These are phyloP conservation scores for Lactarius pseudohatsudake DNA, from an alignment of 768 basidiomycete genomes.

Conservation along the genomic window DNA sequence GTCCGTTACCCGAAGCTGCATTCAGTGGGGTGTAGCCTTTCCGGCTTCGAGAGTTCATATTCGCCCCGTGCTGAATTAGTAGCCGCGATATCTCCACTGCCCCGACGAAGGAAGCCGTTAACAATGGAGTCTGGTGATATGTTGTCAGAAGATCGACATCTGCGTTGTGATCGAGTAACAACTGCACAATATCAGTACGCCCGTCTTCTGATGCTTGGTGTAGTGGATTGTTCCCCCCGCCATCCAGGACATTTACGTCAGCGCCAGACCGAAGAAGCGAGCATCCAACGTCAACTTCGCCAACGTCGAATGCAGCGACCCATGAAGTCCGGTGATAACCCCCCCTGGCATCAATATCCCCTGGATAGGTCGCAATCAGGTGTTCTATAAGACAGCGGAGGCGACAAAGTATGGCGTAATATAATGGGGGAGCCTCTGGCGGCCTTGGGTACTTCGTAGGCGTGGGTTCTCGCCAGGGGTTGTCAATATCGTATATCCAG, in stretches of 20 bases:
- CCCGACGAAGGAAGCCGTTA: too few relatives aligned
- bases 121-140: too few relatives aligned
- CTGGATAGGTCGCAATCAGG: neutral
- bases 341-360: neutral
- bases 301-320: neutral
- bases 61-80: too few relatives aligned
- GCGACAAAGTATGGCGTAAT: neutral
- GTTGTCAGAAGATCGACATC: neutral
- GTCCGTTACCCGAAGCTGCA: too few relatives aligned
- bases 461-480: too few relatives aligned
- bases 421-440: neutral
- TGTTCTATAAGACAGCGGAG: neutral
- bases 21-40: too few relatives aligned
- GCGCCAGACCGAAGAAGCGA: neutral
- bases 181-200: neutral
- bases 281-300: neutral
- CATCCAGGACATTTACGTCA: neutral
- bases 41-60: too few relatives aligned
- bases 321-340: neutral
- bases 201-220: neutral
- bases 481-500: slow-evolving; percentile 7
- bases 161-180: slow-evolving; percentile 7
- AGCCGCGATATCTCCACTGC: too few relatives aligned
- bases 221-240: neutral
- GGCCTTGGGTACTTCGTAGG: neutral